Conservation (phyloP, 768 basidiomycete species). For the Leccinum imitatum region DNA sequence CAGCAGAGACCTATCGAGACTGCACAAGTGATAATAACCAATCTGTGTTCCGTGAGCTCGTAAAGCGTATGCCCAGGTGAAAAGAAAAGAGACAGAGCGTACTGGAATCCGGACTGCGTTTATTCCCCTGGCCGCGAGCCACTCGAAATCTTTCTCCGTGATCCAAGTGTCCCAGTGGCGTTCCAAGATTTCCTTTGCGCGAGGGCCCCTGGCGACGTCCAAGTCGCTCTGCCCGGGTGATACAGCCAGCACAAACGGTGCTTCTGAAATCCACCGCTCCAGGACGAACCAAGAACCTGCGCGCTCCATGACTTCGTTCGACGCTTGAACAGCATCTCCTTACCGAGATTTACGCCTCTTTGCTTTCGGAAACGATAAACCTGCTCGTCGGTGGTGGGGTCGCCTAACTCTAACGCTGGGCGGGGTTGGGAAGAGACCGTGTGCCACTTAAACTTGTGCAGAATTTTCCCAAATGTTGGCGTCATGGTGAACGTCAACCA, state of each 20-base stretch:
- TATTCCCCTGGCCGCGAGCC: slow-evolving; percentile 52
- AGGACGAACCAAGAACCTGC: slow-evolving; percentile 78
- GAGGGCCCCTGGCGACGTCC: slow-evolving; percentile 59
- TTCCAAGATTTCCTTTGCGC: slow-evolving; percentile 43
- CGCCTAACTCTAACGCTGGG: slow-evolving; percentile 9
- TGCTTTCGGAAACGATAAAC: slow-evolving; percentile 67
- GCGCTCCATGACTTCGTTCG: slow-evolving; percentile 10
- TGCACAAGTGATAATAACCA: slow-evolving; percentile 70
- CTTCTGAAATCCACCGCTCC: slow-evolving; percentile 70
- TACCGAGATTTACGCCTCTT: slow-evolving; percentile 81
- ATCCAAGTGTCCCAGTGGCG: slow-evolving; percentile 58
- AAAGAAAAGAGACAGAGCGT: slow-evolving; percentile 42
- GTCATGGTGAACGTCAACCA: slow-evolving; percentile 10
- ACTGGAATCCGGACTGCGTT: slow-evolving; percentile 66
- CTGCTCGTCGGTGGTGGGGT: slow-evolving; percentile 10
- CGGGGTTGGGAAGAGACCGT: slow-evolving; percentile 1
- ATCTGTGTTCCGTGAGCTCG: slow-evolving; percentile 43
- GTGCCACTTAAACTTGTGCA: slow-evolving; percentile 17
- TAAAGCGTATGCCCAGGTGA: neutral
- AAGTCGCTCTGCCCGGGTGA: slow-evolving; percentile 64
- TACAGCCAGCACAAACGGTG: slow-evolving; percentile 54
- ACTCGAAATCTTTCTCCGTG: slow-evolving; percentile 50
- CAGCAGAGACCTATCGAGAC: slow-evolving; percentile 56
- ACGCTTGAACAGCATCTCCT: slow-evolving; percentile 8
- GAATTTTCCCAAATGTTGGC: slow-evolving; percentile 10